Base-by-base conservation (phyloP, 306 rosid genomes). In the Dryas alaskensis region DNA sequence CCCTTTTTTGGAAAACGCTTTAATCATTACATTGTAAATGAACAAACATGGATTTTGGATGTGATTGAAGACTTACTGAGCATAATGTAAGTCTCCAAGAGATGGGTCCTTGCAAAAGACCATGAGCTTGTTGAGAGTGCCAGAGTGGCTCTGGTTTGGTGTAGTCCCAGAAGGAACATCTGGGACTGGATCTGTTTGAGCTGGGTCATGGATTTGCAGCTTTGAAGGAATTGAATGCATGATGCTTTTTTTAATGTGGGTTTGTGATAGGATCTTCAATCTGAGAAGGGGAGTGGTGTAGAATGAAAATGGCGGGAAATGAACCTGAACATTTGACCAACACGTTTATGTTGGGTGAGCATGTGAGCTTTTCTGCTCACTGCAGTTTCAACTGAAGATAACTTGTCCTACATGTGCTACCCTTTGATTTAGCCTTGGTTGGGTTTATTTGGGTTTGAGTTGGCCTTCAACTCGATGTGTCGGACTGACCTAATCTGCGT, bases 151-250 rank as follows among this genome's bases (percentile, higher is more conserved):
- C 74, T 83, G 81, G 84, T 82, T 80, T 87, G 90, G 55, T 87
- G 87, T 3, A 89, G 77, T 37, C 92, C 95, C 43, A 59, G 65
- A 37, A 69, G 48, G 73, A 81, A 81, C 49, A 84, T 72, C 65
- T 74, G 95, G 45, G 81, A 14, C 22, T 91, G 92, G 49, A 89
- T 86, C 78, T 89, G 89, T 80, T 92, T 89, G 78, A 92, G 80
- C 47, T 89, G 83, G 52, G 40, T 11, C 83, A 84, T 64, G 31
- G 87, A 82, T 78, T 86, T 84, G 85, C 95, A 89, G 57, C 37
- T 70, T 78, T 60, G 84, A 50, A 91, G 88, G 74, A 81, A 80
- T 31, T 65, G 76, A 49, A 87, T 76, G 40, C 85, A 81, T 63
- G 67, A 69, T 27, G 68, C 73, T 76, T 78, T 80, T 40, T 63